phyloP scores from a whole-genome alignment of 345 rosid species.

The Ailanthus altissimus region DNA sequence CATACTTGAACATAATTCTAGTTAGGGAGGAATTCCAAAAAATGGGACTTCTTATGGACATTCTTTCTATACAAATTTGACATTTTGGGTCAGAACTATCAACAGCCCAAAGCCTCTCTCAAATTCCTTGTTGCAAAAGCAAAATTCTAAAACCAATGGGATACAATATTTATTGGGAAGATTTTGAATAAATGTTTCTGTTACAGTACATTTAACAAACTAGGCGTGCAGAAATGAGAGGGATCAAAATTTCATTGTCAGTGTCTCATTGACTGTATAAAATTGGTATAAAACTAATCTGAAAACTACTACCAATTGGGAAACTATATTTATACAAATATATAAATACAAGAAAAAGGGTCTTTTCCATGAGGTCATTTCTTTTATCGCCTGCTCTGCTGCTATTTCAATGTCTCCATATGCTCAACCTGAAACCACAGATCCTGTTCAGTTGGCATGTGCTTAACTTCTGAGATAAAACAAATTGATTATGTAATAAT shows the following conservation, averaged over 20 bases:
- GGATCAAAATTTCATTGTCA: slow-evolving; percentile 21
- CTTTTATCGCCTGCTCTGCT: not conserved
- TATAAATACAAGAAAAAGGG: not conserved
- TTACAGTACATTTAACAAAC: slow-evolving; percentile 24
- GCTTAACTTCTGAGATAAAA: not conserved
- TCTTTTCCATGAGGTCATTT: not conserved
- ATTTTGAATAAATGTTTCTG: slow-evolving; percentile 16
- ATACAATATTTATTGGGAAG: slow-evolving; percentile 10
- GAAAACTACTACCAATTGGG: not conserved
- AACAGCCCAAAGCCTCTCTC: not conserved
- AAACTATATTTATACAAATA: not conserved
- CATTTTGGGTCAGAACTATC: not conserved
- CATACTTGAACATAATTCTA: too few species aligned
- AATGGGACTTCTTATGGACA: not conserved
- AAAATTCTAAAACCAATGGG: slow-evolving; percentile 6
- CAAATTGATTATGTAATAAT: not conserved
- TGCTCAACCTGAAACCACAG: slow-evolving; percentile 22
- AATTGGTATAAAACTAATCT: slow-evolving; percentile 13
- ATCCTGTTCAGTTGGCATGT: not conserved
- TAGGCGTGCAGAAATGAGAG: not conserved
- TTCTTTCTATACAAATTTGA: not conserved
- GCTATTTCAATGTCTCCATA: slow-evolving; percentile 2
- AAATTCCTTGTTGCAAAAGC: not conserved
- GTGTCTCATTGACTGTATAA: not conserved
- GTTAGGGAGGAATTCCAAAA: not conserved